Percentiles rank a stretch among this genome's conserved stretches.
Evolutionary conservation across 257 asterid genomes (phyloP).

Genomic region (Galeopsis tetrahit): DNA sequence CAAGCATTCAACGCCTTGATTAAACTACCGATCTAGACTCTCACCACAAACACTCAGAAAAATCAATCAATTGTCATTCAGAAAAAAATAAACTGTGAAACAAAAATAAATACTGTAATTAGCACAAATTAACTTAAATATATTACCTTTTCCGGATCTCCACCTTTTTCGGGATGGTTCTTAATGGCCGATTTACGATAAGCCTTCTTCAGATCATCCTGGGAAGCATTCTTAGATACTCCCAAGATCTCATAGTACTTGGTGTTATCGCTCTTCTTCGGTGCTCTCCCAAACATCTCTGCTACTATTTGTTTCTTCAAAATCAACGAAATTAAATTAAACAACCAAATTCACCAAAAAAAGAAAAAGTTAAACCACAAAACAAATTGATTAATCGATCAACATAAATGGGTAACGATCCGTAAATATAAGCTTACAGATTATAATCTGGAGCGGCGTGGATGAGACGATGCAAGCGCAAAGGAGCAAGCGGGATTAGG

Average conservation of each 20-base stretch:
- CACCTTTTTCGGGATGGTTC: constrained; percentile 89
- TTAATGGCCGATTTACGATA: constrained; percentile 80
- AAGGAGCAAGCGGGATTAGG: constrained; percentile 35
- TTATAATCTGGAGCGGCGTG: constrained; percentile 27
- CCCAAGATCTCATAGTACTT: constrained; percentile 83
- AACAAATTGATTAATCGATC: background rate
- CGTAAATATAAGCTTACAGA: constrained; percentile 36
- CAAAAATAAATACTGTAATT: background rate
- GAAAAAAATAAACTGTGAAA: background rate
- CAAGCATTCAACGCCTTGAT: constrained; percentile 15
- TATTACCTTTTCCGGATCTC: constrained; percentile 81
- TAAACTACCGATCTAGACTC: constrained; percentile 24
- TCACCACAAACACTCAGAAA: background rate
- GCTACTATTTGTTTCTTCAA: constrained; percentile 29
- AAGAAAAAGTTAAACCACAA: background rate
- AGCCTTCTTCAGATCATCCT: constrained; percentile 81
- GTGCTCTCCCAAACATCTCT: constrained; percentile 82
- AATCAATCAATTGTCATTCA: background rate
- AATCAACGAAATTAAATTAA: constrained; percentile 24
- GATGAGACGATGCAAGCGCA: constrained; percentile 35
- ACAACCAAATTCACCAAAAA: constrained; percentile 5
- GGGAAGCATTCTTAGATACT: constrained; percentile 69
- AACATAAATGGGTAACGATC: constrained; percentile 29
- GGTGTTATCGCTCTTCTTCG: constrained; percentile 75
- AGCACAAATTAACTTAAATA: background rate